Conservation (phyloP, 345 rosid genomes). For the Mallotus nudiflorus region DNA sequence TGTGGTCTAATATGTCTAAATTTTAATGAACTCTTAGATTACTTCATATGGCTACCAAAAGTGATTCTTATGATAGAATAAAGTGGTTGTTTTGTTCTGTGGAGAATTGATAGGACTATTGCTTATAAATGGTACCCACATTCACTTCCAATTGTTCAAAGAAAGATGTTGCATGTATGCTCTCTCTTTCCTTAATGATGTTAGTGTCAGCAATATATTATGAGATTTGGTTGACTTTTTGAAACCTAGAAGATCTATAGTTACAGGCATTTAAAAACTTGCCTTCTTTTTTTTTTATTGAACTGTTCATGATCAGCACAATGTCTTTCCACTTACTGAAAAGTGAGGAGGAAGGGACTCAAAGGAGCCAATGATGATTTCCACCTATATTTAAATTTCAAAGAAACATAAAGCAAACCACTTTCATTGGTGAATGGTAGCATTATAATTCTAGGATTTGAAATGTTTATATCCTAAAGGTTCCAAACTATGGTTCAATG, state of each 20-base stretch:
- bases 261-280: no score
- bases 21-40: neutral
- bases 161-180: neutral
- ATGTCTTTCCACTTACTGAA: neutral
- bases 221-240: no score
- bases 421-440: no score
- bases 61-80: neutral
- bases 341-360: neutral
- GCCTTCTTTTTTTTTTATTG: neutral
- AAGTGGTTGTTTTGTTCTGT: constrained; percentile 6
- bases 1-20: neutral
- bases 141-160: neutral
- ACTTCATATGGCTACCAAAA: neutral
- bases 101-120: neutral
- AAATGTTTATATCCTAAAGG: no score
- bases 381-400: no score
- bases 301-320: neutral
- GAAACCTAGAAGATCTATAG: no score
- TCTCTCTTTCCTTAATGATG: neutral
- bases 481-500: no score
- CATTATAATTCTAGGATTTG: no score
- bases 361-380: neutral
- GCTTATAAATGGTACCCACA: neutral
- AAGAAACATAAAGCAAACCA: no score
- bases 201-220: neutral